phyloP scores from a whole-genome alignment of 176 grass and related monocot species.

The Thalia dealbata region DNA sequence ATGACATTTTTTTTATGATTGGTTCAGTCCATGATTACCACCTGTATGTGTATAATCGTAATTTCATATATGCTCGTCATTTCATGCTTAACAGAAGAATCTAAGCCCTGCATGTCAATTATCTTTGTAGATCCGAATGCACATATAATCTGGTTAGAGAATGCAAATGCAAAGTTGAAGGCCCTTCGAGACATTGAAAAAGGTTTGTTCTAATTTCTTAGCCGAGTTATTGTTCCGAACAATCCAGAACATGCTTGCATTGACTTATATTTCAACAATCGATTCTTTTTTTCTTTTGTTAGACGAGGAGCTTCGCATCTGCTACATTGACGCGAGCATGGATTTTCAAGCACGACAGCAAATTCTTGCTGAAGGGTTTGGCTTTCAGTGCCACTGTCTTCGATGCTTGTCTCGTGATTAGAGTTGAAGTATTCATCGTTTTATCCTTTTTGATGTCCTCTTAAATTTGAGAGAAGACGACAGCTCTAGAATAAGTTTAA shows the following conservation, averaged over 20 bases:
- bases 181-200: slow-evolving; percentile 54
- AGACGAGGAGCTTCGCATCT: slow-evolving; percentile 81
- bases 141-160: slow-evolving; percentile 72
- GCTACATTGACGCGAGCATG: slow-evolving; percentile 92
- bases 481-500: too few relatives aligned
- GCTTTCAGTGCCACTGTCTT: slow-evolving; percentile 53
- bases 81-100: not conserved
- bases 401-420: slow-evolving; percentile 62
- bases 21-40: not conserved
- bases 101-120: not conserved
- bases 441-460: too few relatives aligned
- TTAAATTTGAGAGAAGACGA: too few relatives aligned
- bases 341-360: slow-evolving; percentile 51
- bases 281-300: slow-evolving; percentile 15
- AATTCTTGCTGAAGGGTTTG: slow-evolving; percentile 78
- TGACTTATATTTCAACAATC: not conserved
- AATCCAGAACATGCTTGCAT: not conserved
- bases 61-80: not conserved
- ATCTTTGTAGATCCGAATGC: slow-evolving; percentile 71
- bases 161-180: slow-evolving; percentile 51
- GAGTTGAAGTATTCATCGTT: too few relatives aligned
- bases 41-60: too few relatives aligned
- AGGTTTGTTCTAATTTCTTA: slow-evolving; percentile 26
- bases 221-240: not conserved
- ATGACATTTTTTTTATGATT: not conserved